Conservation (phyloP, 2,329 filamentous ascomycete genomes). For the Allantophomopsis cytisporea region DNA sequence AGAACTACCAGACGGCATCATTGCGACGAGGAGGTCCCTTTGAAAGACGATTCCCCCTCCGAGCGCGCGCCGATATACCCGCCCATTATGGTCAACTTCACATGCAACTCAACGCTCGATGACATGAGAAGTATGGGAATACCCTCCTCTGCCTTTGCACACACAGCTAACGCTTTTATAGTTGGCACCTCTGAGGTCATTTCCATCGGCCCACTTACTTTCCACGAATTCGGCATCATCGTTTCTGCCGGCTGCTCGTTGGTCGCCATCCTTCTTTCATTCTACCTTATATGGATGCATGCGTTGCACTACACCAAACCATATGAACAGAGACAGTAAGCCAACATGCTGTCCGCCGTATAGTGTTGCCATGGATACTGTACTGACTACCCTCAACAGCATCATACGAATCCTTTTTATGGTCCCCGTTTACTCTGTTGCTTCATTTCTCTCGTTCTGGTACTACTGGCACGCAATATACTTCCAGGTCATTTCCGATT, state of each 20-base stretch:
- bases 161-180: slow-evolving; percentile 15
- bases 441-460: slow-evolving; percentile 59
- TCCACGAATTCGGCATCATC: slow-evolving; percentile 39
- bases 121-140: slow-evolving; percentile 19
- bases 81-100: slow-evolving; percentile 3
- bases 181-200: slow-evolving; percentile 25
- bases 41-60: no score
- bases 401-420: slow-evolving; percentile 84
- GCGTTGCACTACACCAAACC: slow-evolving; percentile 47
- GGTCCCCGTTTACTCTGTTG: slow-evolving; percentile 68
- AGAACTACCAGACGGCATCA: no score
- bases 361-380: not conserved
- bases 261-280: slow-evolving; percentile 35
- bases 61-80: not conserved
- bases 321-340: slow-evolving; percentile 42
- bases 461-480: slow-evolving; percentile 72
- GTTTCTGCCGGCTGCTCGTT: slow-evolving; percentile 33
- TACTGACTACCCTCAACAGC: slow-evolving; percentile 23
- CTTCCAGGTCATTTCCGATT: slow-evolving; percentile 68
- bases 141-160: slow-evolving; percentile 5
- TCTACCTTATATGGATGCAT: slow-evolving; percentile 45
- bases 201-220: slow-evolving; percentile 34
- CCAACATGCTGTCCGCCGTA: slow-evolving; percentile 2
- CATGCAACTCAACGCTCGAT: slow-evolving; percentile 21
- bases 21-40: no score